Base-by-base conservation (phyloP, 2,329 filamentous ascomycete genomes). In the Ascochyta koolunga region DNA sequence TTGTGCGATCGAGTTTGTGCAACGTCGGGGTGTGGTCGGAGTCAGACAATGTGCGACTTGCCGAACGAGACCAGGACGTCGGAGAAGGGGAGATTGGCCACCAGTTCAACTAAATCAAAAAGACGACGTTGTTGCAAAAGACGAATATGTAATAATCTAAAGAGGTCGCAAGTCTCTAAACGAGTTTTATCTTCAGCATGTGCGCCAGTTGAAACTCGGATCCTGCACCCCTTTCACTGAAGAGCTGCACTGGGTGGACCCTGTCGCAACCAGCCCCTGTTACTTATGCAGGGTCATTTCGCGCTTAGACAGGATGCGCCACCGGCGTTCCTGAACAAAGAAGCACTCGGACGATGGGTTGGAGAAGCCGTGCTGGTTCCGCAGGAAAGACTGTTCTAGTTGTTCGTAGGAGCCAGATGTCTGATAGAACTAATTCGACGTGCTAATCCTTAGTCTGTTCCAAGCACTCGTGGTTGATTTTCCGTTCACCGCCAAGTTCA, bases 401-500 rank as follows among this genome's bases (percentile, higher is more conserved):
- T 22, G 2, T 13, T 4, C 9, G 16, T 13, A 37, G n/a, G 9
- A n/a, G 33, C 33, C 13, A 36, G 8, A 37, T 31, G 27, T 15
- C 7, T 31, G n/a, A 6, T 16, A 16, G 16, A 3, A 16, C 15
- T 16, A 33, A 4, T 16, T 16, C 31, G 31, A 33, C 6, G 49
- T 41, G 29, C 37, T 47, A 31, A 27, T 43, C 10, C 15, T 6
- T 29, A 19, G 22, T 22, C 13, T 19, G 10, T 13, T 9, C 32
- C 52, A 51, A 25, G 41, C 27, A 40, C 36, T 35, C 32, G 50
- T 52, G 50, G 31, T 38, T 29, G 16, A 16, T 11, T 1, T 43
- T 42, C 40, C 22, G 18, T 35, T 46, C 31, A 49, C 51, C 40
- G 50, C 36, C 48, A 43, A n/a, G n/a, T n/a, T n/a, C n/a, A n/a